Evolutionary conservation across 2,329 filamentous ascomycete species (phyloP), one percentile per base, ranked within the genome.

Genomic region (Podosphaera xanthii): DNA sequence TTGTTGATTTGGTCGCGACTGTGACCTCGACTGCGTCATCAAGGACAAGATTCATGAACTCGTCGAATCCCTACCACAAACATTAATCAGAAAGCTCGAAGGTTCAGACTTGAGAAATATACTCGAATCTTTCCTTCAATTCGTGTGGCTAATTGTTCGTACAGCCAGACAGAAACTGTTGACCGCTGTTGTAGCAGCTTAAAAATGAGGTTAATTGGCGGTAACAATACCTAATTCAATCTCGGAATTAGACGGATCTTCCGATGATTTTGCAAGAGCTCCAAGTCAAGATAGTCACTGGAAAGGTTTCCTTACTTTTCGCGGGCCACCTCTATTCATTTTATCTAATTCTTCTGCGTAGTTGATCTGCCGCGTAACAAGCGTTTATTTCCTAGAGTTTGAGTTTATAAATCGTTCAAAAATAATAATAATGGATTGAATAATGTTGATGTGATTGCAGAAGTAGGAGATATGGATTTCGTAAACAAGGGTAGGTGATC

Each of bases 41-140:
- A 64, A 95, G 80, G 46, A 97, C 92, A 57, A 98, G 77, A 74
- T 98, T 98, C 90, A 98, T 96, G 75, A 97, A 98, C 72, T 98
- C 92, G 71, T 98, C 92, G 65, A 98, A 98, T 12, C 92, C 90
- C 89, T 95, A 62, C 1, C 42, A 22, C 59, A 64, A 22, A 22
- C 54, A 8, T 50, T 69, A 58, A 68, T 62, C 60, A 59, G 33
- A 46, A 48, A 33, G 34, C 36, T 36, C 33, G 3, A 56, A 8
- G 1, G 31, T 9, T 56, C 14, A 1, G 10, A 35, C 3, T 56
- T 38, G 30, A 14, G 7, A 31, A 31, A 72, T 83, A 63, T 72
- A 94, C 91, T 68, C 92, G 81, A 65, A 98, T 95, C 75, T 91
- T 95, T 62, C 92, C 92, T 74, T 97, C 90, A 69, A 98, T 96